Conservation (phyloP, 169 alveolate species). For the Babesia bigemina region DNA sequence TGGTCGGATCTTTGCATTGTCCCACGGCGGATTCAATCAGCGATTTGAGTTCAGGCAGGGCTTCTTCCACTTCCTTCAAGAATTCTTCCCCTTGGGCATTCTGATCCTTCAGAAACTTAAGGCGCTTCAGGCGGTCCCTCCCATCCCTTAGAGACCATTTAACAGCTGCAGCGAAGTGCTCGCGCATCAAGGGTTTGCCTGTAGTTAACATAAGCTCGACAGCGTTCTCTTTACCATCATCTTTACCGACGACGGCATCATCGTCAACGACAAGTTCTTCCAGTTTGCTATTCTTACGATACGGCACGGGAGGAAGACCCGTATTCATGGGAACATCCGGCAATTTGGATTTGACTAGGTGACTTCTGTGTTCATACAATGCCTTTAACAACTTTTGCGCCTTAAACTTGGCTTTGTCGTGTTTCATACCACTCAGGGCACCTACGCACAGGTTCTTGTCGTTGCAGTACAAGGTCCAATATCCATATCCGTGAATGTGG, state of each 20-base stretch:
- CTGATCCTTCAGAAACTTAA: constrained; percentile 45
- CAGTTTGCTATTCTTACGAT: constrained; percentile 4
- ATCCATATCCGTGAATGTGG: constrained; percentile 86
- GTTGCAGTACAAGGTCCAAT: constrained; percentile 84
- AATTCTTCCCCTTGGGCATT: constrained; percentile 37
- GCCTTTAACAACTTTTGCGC: constrained; percentile 76
- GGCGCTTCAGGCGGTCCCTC: constrained; percentile 49
- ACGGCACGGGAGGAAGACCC: background rate
- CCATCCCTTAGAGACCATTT: constrained; percentile 54
- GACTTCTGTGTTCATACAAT: constrained; percentile 61
- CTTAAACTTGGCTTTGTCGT: constrained; percentile 78
- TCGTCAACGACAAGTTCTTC: constrained; percentile 34
- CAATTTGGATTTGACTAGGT: constrained; percentile 31
- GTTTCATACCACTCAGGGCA: constrained; percentile 73
- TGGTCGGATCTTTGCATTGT: constrained; percentile 47
- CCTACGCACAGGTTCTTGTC: constrained; percentile 77
- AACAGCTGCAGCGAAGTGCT: constrained; percentile 64
- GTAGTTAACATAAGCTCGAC: constrained; percentile 42
- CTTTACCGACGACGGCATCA: constrained; percentile 39
- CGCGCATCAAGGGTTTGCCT: constrained; percentile 52
- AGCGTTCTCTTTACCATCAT: constrained; percentile 28
- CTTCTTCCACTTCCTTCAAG: constrained; percentile 33
- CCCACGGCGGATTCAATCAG: constrained; percentile 23
- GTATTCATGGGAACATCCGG: constrained; percentile 16
- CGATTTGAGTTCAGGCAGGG: constrained; percentile 34